These are phyloP conservation scores for Volvariella volvacea DNA, from an alignment of 1,284 basidiomycete genomes.

Conservation along the genomic window DNA sequence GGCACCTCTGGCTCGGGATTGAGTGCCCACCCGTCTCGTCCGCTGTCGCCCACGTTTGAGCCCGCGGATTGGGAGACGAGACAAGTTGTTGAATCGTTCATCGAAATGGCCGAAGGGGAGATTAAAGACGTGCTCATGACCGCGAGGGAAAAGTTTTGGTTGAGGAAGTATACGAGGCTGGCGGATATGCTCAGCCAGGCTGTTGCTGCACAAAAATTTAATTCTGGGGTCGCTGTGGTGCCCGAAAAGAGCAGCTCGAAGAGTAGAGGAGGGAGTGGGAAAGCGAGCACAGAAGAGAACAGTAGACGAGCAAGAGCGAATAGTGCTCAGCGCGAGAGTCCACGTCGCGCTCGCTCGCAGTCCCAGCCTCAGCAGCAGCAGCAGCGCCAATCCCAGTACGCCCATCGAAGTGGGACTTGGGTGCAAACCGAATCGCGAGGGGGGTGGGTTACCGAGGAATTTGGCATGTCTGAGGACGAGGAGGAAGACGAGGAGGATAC, in stretches of 20 bases:
- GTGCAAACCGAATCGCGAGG: too few species aligned
- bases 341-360: too few species aligned
- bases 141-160: slow-evolving; percentile 65
- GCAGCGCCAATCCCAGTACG: too few species aligned
- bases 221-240: slow-evolving; percentile 1
- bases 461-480: too few species aligned
- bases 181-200: slow-evolving; percentile 60
- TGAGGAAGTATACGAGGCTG: slow-evolving; percentile 56
- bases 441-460: too few species aligned
- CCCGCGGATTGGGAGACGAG: slow-evolving; percentile 61
- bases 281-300: slow-evolving; percentile 23
- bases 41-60: background rate
- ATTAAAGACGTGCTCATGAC: slow-evolving; percentile 52
- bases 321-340: too few species aligned
- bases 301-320: too few species aligned
- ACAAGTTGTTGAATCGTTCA: slow-evolving; percentile 48
- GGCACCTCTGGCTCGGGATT: too few species aligned
- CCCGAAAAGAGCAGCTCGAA: background rate
- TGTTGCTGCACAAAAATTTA: slow-evolving; percentile 48
- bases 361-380: too few species aligned
- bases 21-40: background rate
- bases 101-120: slow-evolving; percentile 67
- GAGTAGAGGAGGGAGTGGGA: too few species aligned
- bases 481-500: too few species aligned
- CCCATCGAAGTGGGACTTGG: too few species aligned